Conservation (phyloP, 2,329 filamentous ascomycete genomes). For the Fusarium succisae region DNA sequence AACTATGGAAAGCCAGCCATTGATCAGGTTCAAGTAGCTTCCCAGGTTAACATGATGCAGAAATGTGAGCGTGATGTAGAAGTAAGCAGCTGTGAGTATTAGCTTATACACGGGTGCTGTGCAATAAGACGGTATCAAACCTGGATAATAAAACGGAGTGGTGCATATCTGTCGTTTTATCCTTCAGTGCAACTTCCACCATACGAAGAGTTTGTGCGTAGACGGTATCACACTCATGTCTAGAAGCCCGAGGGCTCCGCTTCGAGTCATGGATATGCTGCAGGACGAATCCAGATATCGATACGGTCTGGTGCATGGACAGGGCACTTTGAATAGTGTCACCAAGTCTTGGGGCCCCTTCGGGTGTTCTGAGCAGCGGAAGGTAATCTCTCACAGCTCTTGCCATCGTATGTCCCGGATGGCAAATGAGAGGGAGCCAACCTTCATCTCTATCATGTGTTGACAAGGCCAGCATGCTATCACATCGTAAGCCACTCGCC, state of each 20-base stretch:
- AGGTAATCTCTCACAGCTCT: background rate
- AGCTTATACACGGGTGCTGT: background rate
- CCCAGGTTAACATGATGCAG: background rate
- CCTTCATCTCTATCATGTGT: background rate
- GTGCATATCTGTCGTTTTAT: background rate
- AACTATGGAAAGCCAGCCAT: background rate
- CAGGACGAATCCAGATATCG: background rate
- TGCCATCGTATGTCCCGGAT: background rate
- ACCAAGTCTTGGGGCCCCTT: background rate
- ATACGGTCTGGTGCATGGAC: background rate
- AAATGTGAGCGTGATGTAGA: background rate
- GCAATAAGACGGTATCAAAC: background rate
- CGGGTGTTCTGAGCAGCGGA: background rate
- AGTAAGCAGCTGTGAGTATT: background rate
- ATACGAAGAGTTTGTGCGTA: background rate
- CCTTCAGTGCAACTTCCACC: background rate
- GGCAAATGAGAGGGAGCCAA: background rate
- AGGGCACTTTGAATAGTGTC: background rate
- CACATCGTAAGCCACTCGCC: fast-evolving
- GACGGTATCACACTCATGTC: background rate
- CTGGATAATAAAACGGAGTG: background rate
- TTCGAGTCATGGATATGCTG: background rate
- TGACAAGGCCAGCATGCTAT: background rate
- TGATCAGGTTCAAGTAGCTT: background rate
- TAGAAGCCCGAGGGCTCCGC: background rate